phyloP scores from a whole-genome alignment of 495 filamentous ascomycete genomes.

The Aspergillus hancockii region DNA sequence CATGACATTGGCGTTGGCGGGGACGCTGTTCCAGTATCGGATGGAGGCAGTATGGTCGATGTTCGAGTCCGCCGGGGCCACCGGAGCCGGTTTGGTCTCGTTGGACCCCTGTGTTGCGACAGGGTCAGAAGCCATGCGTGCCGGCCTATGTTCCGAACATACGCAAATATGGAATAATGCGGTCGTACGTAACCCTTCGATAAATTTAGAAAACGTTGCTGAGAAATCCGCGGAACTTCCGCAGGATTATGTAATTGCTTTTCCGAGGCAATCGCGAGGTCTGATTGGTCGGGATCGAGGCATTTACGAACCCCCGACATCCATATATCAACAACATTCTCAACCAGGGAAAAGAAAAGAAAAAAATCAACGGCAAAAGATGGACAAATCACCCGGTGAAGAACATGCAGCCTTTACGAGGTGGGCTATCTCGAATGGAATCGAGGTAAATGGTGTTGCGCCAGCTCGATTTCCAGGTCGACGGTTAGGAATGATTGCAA shows the following conservation, averaged over 20 bases:
- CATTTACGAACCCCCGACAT: not conserved
- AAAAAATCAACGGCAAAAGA: not conserved
- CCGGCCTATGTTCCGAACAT: no score
- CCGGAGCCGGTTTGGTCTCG: not conserved
- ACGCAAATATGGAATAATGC: no score
- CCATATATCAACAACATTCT: not conserved
- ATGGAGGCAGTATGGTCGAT: slow-evolving; percentile 42
- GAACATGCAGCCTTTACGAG: slow-evolving; percentile 45
- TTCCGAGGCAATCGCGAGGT: not conserved
- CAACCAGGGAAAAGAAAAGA: not conserved
- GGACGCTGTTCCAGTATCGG: slow-evolving; percentile 72
- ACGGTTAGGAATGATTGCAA: slow-evolving; percentile 70
- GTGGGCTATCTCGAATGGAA: slow-evolving; percentile 57
- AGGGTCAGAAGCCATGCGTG: slow-evolving; percentile 1
- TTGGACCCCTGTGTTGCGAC: not conserved
- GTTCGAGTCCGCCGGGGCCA: slow-evolving; percentile 28
- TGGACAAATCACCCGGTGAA: slow-evolving; percentile 21
- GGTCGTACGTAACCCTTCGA: not conserved
- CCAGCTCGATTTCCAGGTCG: slow-evolving; percentile 58
- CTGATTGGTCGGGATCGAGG: slow-evolving; percentile 4
- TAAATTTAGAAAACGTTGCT: not conserved
- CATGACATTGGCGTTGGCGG: slow-evolving; percentile 75
- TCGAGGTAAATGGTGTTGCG: slow-evolving; percentile 57
- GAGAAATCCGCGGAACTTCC: not conserved
- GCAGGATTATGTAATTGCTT: slow-evolving; percentile 1